Evolutionary conservation across 192 early-diverging fungal genomes (phyloP), one percentile per base, ranked within the genome.

Genomic region (Podila epigama): DNA sequence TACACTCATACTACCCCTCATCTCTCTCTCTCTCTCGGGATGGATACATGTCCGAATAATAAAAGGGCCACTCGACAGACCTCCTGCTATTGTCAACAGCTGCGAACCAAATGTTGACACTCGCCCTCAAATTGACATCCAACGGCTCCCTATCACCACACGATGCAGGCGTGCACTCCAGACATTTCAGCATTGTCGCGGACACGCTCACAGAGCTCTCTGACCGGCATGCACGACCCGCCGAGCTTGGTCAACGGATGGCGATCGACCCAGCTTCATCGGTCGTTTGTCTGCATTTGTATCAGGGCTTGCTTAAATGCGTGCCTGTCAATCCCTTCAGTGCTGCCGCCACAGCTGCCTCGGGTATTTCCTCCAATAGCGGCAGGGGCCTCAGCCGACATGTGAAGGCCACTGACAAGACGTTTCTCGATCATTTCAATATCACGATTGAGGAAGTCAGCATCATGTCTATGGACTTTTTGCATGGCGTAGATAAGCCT

Each of bases 241-340:
- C 84, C 1, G 88, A 88, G 1, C 68, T 79, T n/a, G 80, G 85
- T 0, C 83, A 81, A 35, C 32, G 91, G 20, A 85, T 84, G 4
- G 61, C 82, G 5, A 81, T 93, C 1, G 91, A 93, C 71, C 88
- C 86, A 18, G 60, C 71, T 11, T 69, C 61, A 11, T 79, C 85
- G 13, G 44, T 90, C 15, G 65, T 90, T 56, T 89, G 83, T 8
- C 65, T 91, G 27, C 84, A 89, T 51, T 54, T 86, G 31, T 94
- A 92, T 78, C 87, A 91, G 56, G 92, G 93, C 1, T 65, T 89
- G 3, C 70, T 94, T 32, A 89, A 91, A 37, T 69, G 92, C 9
- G 79, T 95, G 12, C 85, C 87, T 10, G 66, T 94, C 53, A 79
- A 81, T 16, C 51, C 63, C 10, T 22, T n/a, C n/a, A n/a, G n/a